These are phyloP conservation scores for Komagataella mondaviorum DNA, from an alignment of 805 yeast species.

Conservation along the genomic window DNA sequence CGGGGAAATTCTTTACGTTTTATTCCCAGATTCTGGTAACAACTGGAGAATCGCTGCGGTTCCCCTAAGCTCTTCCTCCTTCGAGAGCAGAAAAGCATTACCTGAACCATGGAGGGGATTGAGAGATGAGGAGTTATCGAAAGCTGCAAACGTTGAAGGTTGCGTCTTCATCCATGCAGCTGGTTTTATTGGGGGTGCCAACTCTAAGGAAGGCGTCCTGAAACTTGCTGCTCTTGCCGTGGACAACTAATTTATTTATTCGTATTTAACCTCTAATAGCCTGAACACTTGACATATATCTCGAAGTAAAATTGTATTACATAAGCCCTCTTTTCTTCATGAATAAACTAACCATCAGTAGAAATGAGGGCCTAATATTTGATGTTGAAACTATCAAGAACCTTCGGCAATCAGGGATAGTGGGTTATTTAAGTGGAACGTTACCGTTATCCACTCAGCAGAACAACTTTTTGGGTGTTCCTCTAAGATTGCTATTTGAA, in stretches of 20 bases:
- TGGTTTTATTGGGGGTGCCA: slow-evolving; percentile 94
- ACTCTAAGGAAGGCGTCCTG: slow-evolving; percentile 65
- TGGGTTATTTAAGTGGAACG: slow-evolving; percentile 75
- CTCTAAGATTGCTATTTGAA: slow-evolving; percentile 58
- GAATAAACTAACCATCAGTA: background rate
- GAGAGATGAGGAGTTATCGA: slow-evolving; percentile 72
- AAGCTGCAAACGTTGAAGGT: slow-evolving; percentile 67
- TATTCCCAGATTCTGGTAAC: slow-evolving; percentile 62
- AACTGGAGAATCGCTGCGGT: slow-evolving; percentile 89
- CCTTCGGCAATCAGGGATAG: slow-evolving; percentile 28
- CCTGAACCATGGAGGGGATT: slow-evolving; percentile 95
- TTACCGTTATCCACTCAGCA: slow-evolving; percentile 90
- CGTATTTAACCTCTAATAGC: background rate
- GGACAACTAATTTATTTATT: slow-evolving; percentile 2
- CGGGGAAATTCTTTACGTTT: slow-evolving; percentile 56
- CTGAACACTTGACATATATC: background rate
- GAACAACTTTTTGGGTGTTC: slow-evolving; percentile 74
- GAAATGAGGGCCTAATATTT: background rate
- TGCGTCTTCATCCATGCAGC: slow-evolving; percentile 92
- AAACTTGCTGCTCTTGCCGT: slow-evolving; percentile 47
- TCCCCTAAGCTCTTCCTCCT: slow-evolving; percentile 64
- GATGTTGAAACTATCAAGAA: background rate
- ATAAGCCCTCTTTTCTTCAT: background rate
- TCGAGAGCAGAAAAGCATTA: slow-evolving; percentile 74
- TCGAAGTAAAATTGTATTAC: background rate